Base-by-base conservation (phyloP, 2,329 filamentous ascomycete species). In the Metarhizium album region DNA sequence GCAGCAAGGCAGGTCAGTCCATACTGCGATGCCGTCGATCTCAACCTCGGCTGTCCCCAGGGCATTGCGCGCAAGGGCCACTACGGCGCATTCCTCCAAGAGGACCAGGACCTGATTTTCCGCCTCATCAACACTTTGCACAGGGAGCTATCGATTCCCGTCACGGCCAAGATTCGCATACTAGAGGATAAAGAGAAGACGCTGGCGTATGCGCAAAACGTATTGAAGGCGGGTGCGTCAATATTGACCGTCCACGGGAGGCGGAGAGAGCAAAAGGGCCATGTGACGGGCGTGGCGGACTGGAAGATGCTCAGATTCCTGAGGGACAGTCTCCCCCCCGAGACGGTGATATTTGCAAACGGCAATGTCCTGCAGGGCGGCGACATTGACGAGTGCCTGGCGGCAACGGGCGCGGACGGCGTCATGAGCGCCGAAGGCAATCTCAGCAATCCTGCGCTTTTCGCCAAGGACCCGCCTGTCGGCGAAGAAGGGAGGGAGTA, bases 371-470 rank as follows among this genome's bases (percentile, higher is more conserved):
- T 98, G 52, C 85, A 87, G 64, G 77, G 85, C 52, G 83, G 75
- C 0, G 91, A 98, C 64, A 73, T 98, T 11, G 78, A 84, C 47
- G 72, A 71, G 20, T 97, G 91, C 62, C 71, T 98, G 20, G 79
- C 82, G 47, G 87, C 76, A 4, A 98, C 93, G 1, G 90, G 90
- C 1, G 91, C 84, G 2, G 93, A 98, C 65, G 93, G 79, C 18
- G 82, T 98, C 48, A 97, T 98, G 93, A 91, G 86, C 58, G 93
- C 93, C 4, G 93, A 98, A 68, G 93, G 90, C 0, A 95, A 96
- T 63, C 76, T 98, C 0, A 91, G 89, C 62, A 89, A 98, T 63
- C 93, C 93, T 0, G 83, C 82, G 2, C 85, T 98, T 42, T 98
- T 98, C 62, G 82, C 84, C 14, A 69, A 74, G 31, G 74, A 82